Percentiles rank a stretch among this genome's conserved stretches.
Conservation (phyloP, 1,139 yeast species). For the Saccharomycopsis phalli region DNA sequence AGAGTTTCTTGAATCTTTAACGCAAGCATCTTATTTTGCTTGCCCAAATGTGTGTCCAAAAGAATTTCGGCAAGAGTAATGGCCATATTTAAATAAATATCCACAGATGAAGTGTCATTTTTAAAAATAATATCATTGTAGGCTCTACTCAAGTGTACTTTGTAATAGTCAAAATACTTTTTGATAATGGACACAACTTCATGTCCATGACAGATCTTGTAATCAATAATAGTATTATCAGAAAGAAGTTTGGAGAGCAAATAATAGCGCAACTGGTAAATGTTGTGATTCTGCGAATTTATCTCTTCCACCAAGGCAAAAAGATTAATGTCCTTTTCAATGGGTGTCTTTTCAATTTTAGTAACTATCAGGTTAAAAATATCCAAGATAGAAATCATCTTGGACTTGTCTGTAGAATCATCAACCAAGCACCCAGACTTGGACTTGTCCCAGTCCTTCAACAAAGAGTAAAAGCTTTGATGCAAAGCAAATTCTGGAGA, state of each 20-base stretch:
- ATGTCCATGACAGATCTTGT: constrained; percentile 3
- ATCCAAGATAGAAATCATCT: not conserved
- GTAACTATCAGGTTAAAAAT: constrained; percentile 6
- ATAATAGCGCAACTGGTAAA: constrained; percentile 14
- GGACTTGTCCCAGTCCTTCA: constrained; percentile 35
- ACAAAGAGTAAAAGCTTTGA: too few relatives aligned
- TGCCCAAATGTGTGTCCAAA: too few relatives aligned
- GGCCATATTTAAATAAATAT: constrained; percentile 22
- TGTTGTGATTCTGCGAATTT: constrained; percentile 7
- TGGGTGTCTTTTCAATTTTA: not conserved
- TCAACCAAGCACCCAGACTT: constrained; percentile 5
- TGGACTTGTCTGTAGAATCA: not conserved
- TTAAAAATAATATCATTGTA: not conserved
- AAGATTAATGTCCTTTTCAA: not conserved
- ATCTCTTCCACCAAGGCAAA: not conserved
- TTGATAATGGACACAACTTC: constrained; percentile 7
- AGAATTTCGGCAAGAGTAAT: constrained; percentile 39
- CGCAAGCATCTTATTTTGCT: too few relatives aligned
- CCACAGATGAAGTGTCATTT: too few relatives aligned
- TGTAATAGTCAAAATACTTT: constrained; percentile 18
- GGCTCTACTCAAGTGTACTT: not conserved
- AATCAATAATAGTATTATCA: constrained; percentile 7
- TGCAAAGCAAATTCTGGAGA: too few relatives aligned
- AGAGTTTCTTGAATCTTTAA: too few relatives aligned
- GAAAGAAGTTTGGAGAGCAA: not conserved